Conservation (phyloP, 2,329 filamentous ascomycete species). For the Xylaria sp. region DNA sequence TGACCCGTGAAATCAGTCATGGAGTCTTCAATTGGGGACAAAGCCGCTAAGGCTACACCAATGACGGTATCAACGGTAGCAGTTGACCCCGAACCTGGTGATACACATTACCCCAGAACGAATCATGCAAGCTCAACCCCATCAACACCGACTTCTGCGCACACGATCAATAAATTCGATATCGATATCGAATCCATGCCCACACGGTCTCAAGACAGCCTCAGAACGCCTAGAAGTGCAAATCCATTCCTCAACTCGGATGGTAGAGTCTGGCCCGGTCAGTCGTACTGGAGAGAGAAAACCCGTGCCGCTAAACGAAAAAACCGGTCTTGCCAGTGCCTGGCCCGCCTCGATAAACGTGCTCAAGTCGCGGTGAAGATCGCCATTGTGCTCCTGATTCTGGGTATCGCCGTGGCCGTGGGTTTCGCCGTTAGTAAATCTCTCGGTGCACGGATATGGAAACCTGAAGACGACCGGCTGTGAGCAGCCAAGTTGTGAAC, state of each 20-base stretch:
- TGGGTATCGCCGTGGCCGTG: constrained; percentile 60
- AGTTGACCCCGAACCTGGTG: constrained; percentile 16
- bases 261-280: constrained; percentile 64
- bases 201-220: constrained; percentile 45
- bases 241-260: constrained; percentile 51
- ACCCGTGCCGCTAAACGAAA: constrained; percentile 61
- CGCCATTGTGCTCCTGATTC: constrained; percentile 56
- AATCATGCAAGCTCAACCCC: constrained; percentile 44
- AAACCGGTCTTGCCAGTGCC: constrained; percentile 55
- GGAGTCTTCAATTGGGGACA: constrained; percentile 22
- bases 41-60: constrained; percentile 26
- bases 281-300: constrained; percentile 65
- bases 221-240: constrained; percentile 42
- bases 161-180: constrained; percentile 59
- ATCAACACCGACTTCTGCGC: constrained; percentile 52
- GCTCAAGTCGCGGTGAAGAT: constrained; percentile 62
- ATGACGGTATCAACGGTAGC: constrained; percentile 33
- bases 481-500: constrained; percentile 29
- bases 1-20: constrained; percentile 17
- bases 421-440: constrained; percentile 67
- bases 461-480: constrained; percentile 39
- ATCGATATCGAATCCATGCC: constrained; percentile 63
- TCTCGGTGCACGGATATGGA: constrained; percentile 64
- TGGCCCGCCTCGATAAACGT: constrained; percentile 59
- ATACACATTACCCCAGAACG: constrained; percentile 26